Base-by-base conservation (phyloP, 179 eudicot species). In the Monotropa hypopitys region DNA sequence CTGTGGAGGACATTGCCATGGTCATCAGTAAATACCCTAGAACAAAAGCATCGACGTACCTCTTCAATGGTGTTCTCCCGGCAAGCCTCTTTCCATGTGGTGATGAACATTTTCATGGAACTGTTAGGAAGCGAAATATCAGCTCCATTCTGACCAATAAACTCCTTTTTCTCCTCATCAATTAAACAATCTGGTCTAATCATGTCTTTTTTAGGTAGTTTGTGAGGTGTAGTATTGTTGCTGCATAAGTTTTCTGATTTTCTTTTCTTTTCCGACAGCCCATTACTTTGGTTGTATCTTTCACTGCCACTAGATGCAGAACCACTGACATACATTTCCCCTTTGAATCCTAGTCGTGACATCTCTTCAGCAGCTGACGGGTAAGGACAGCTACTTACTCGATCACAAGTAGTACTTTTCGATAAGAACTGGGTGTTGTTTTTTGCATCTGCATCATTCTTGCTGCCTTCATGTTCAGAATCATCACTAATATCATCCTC, bases 341-440 rank as follows among this genome's bases (percentile, higher is more conserved):
- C 79, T 84, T 78, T 88, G 85, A 92, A 87, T 53, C 98, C 94
- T 82, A 94, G 87, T 76, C 97, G 86, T 75, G 84, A 81, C 83
- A 80, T 90, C 84, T 95, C 99, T 84, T 95, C 99, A 79, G 88
- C 84, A 76, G 84, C 89, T 42, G 97, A 92, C 38, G 97, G 99
- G 81, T 95, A 92, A 78, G 97, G 97, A 74, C 97, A 95, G 74
- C 87, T 83, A 82, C 93, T 91, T 47, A 85, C 84, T 75, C 80
- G 85, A 70, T 89, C 89, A 74, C 79, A 81, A 65, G 75, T 81
- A 69, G 74, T 63, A 79, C 78, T 82, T 26, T 61, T 72, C 3
- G 81, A 80, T 38, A 85, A 79, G 63, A 68, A 53, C 49, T 77
- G 81, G 81, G 67, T 61, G 40, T 80, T 81, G 70, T 69, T 84